Conservation (phyloP, 371 early-diverging fungal genomes). For the Mucor plumbeus region DNA sequence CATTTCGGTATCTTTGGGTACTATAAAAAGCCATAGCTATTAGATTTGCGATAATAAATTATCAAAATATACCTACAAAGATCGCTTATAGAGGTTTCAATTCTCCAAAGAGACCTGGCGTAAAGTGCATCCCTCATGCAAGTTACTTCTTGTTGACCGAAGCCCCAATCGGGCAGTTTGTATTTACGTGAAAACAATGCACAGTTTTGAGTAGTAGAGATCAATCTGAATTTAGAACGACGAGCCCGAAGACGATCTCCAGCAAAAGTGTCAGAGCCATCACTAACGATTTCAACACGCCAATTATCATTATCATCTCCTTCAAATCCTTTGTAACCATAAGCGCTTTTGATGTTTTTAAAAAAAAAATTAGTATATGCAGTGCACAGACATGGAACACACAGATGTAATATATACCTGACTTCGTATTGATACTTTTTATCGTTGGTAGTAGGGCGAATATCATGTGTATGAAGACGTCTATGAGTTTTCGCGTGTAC, state of each 20-base stretch:
- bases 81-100: constrained; percentile 54
- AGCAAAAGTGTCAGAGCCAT: constrained; percentile 41
- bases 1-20: constrained; percentile 40
- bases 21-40: constrained; percentile 18
- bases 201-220: constrained; percentile 75
- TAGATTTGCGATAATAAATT: too few species aligned
- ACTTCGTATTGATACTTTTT: constrained; percentile 88
- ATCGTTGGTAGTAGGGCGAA: constrained; percentile 77
- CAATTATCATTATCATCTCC: constrained; percentile 70
- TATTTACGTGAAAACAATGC: constrained; percentile 81
- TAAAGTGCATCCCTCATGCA: constrained; percentile 69
- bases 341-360: constrained; percentile 57
- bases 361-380: neutral
- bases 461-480: constrained; percentile 47
- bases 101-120: constrained; percentile 69
- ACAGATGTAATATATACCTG: constrained; percentile 33
- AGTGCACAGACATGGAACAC: neutral
- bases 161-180: constrained; percentile 96
- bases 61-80: constrained; percentile 39
- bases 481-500: constrained; percentile 54
- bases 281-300: constrained; percentile 70
- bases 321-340: constrained; percentile 55
- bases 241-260: constrained; percentile 56
- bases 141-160: constrained; percentile 92
- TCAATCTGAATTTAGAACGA: constrained; percentile 68